phyloP scores from a whole-genome alignment of 495 filamentous ascomycete species.

The Entonaema liquescens region DNA sequence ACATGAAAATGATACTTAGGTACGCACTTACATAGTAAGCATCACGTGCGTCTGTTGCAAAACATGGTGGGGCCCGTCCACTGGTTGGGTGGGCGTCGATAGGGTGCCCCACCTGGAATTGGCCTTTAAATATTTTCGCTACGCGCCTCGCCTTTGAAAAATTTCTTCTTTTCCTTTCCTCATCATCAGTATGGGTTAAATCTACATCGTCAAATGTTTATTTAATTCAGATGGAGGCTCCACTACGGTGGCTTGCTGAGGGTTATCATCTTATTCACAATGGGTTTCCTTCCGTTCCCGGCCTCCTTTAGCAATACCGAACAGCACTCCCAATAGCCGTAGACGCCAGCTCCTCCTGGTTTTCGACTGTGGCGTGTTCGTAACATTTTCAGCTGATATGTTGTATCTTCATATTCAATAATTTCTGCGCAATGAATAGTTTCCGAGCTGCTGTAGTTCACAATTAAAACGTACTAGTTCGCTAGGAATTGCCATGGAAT shows the following conservation, averaged over 20 bases:
- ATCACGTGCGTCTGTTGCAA: background rate
- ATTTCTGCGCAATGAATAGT: background rate
- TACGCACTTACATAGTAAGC: background rate
- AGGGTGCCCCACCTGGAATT: conserved; percentile 12
- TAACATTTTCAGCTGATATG: conserved; percentile 48
- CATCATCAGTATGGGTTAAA: conserved; percentile 61
- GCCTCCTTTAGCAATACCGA: conserved; percentile 55
- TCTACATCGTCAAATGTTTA: conserved; percentile 53
- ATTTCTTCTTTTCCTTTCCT: conserved; percentile 45
- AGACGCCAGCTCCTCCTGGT: conserved; percentile 52
- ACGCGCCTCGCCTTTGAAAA: conserved; percentile 2
- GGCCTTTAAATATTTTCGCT: conserved; percentile 36
- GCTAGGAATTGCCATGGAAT: background rate
- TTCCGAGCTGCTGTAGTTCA: background rate
- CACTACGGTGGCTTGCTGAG: conserved; percentile 63
- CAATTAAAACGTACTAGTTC: background rate
- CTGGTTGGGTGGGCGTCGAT: conserved; percentile 11
- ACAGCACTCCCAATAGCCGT: conserved; percentile 51
- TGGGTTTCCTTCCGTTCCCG: conserved; percentile 66
- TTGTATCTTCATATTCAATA: background rate
- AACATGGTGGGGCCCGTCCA: background rate
- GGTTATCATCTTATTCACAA: conserved; percentile 54
- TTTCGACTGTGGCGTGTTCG: conserved; percentile 62
- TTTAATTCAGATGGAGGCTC: conserved; percentile 57
- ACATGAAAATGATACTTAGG: conserved; percentile 11